phyloP scores from a whole-genome alignment of 169 alveolate genomes.

The Cryptosporidium sp. region DNA sequence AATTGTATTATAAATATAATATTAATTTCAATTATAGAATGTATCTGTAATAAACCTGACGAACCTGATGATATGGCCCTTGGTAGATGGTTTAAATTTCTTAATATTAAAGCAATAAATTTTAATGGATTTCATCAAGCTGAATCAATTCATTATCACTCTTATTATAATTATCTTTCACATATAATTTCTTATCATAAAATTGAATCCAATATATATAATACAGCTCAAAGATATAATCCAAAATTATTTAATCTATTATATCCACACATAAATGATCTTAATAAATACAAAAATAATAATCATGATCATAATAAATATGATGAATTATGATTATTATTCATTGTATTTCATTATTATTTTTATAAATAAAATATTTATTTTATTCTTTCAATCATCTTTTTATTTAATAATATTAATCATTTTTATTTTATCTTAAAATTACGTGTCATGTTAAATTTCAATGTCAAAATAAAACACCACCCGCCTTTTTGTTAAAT shows the following conservation, averaged over 20 bases:
- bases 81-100: slow-evolving; percentile 63
- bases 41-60: slow-evolving; percentile 37
- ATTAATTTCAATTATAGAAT: slow-evolving; percentile 18
- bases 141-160: slow-evolving; percentile 57
- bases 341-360: no score
- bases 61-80: slow-evolving; percentile 76
- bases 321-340: not conserved
- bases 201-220: not conserved
- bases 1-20: not conserved
- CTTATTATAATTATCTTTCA: slow-evolving; percentile 40
- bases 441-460: not conserved
- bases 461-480: not conserved
- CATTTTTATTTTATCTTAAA: not conserved
- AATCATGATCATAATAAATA: slow-evolving; percentile 26
- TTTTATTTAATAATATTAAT: no score
- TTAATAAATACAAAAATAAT: not conserved
- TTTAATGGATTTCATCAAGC: slow-evolving; percentile 67
- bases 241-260: slow-evolving; percentile 10
- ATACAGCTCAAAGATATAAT: slow-evolving; percentile 11
- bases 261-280: slow-evolving; percentile 27
- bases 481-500: not conserved
- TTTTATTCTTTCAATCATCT: no score
- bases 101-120: slow-evolving; percentile 42
- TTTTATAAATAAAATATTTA: no score
- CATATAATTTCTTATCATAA: slow-evolving; percentile 57